Evolutionary conservation across 2,329 filamentous ascomycete genomes (phyloP).

Genomic region (Cercospora sp.): DNA sequence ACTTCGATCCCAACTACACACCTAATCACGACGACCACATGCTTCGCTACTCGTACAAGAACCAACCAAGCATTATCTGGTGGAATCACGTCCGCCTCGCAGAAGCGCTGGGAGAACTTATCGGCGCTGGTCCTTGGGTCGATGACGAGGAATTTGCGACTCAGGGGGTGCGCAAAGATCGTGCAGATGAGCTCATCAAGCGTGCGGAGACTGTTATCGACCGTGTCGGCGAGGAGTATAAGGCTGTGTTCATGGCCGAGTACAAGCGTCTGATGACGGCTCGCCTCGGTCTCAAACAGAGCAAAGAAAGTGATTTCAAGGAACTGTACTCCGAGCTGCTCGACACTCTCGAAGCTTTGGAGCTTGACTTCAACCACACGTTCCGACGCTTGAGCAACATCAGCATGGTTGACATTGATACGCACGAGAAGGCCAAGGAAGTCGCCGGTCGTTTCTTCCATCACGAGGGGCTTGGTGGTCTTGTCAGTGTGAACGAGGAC

Average conservation of each 20-base stretch:
- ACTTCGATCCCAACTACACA: constrained; percentile 91
- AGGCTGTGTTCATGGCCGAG: constrained; percentile 80
- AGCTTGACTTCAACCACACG: constrained; percentile 92
- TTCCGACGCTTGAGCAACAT: constrained; percentile 76
- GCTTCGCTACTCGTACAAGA: constrained; percentile 86
- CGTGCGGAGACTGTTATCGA: constrained; percentile 83
- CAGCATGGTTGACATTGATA: constrained; percentile 62
- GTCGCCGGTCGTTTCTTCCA: constrained; percentile 77
- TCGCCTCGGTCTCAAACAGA: constrained; percentile 72
- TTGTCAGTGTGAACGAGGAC: constrained; percentile 58
- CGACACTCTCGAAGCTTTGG: constrained; percentile 75
- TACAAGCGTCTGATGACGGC: constrained; percentile 83
- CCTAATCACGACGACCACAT: constrained; percentile 94
- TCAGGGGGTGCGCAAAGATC: constrained; percentile 70
- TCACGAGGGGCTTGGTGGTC: constrained; percentile 64
- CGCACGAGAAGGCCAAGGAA: constrained; percentile 63
- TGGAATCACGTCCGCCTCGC: constrained; percentile 95
- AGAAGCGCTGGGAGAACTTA: constrained; percentile 82
- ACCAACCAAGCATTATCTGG: constrained; percentile 96
- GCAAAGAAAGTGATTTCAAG: constrained; percentile 75
- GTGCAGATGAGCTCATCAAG: constrained; percentile 68
- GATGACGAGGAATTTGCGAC: constrained; percentile 71
- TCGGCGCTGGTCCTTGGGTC: constrained; percentile 72
- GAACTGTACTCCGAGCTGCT: constrained; percentile 77
- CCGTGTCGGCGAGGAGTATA: constrained; percentile 82